Evolutionary conservation across 345 rosid species (phyloP), one percentile per base, ranked within the genome.

Genomic region (Brassica rapa): DNA sequence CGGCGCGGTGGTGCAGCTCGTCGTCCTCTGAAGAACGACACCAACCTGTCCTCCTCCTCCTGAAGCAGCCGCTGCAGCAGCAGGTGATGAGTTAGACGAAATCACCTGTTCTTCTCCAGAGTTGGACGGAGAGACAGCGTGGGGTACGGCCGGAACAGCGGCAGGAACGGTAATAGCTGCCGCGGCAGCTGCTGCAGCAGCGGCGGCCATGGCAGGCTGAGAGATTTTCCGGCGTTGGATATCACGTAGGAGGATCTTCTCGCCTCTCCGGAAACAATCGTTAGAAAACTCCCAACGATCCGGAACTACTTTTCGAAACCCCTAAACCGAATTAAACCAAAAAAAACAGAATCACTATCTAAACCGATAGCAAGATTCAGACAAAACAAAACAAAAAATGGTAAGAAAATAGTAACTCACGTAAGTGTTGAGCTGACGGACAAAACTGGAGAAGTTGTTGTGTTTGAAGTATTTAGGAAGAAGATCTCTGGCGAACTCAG

Each of bases 201-300:
- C 77, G 0, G 86, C 73, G 0, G 86, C 33, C 14, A 80, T 73
- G 4, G 82, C 71, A 0, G 82, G 9, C 41, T 86, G 87, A 4
- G 86, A 84, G 66, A 92, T 84, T 77, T 94, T 94, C 76, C 98
- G 84, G 0, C 98, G 92, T 72, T 92, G 98, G 24, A 94, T 94
- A 67, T 92, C 94, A 1, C 94, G 88, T 30, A 94, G 92, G 21
- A 92, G 84, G 16, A 78, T 77, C 81, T 89, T 94, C 74, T 90
- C 97, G 19, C 97, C 98, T 82, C 87, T 84, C 63, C 83, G 80
- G 46, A 94, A 94, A 75, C 86, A 87, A 8, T 91, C 97, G 24
- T 94, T 89, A 6, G 93, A 89, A 46, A 94, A 94, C 76, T 94
- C 98, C 98, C 98, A 94, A 60, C 95, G 92, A 77, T 94, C 98